Evolutionary conservation across 179 eudicot genomes (phyloP).

Genomic region (Beta corolliflora): DNA sequence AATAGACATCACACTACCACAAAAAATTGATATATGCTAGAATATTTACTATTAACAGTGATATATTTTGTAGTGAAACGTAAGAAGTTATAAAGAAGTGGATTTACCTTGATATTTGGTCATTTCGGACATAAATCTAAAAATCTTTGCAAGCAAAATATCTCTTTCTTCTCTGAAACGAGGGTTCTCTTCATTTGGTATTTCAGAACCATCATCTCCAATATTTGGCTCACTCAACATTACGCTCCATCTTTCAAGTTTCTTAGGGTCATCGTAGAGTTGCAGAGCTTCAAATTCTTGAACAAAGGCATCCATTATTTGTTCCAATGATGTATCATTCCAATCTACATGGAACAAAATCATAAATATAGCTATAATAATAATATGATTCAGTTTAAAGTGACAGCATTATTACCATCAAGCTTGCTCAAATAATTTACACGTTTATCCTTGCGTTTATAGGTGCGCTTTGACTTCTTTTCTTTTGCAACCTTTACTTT

Average conservation of each 20-base stretch:
- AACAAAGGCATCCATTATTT: conserved; percentile 5
- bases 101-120: conserved; percentile 66
- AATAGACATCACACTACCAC: too few species aligned
- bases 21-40: too few species aligned
- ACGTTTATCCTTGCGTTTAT: conserved; percentile 19
- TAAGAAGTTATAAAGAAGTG: too few species aligned
- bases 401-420: conserved; percentile 8
- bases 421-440: not conserved
- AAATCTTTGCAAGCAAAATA: conserved; percentile 45
- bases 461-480: conserved; percentile 2
- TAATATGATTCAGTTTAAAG: not conserved
- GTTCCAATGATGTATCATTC: not conserved
- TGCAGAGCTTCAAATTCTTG: conserved; percentile 11
- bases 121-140: conserved; percentile 58
- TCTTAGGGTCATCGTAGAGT: conserved; percentile 32
- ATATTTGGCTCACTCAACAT: conserved; percentile 47
- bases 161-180: conserved; percentile 63
- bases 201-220: conserved; percentile 50
- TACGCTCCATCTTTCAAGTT: conserved; percentile 51
- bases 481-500: not conserved
- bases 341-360: not conserved
- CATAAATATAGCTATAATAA: not conserved
- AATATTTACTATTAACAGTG: too few species aligned
- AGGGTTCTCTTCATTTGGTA: conserved; percentile 49
- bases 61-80: too few species aligned